A percentile compares a stretch with the other conserved stretches of the same genome.
Evolutionary conservation across 495 filamentous ascomycete species (phyloP).

Genomic region (Daldinia grandis): DNA sequence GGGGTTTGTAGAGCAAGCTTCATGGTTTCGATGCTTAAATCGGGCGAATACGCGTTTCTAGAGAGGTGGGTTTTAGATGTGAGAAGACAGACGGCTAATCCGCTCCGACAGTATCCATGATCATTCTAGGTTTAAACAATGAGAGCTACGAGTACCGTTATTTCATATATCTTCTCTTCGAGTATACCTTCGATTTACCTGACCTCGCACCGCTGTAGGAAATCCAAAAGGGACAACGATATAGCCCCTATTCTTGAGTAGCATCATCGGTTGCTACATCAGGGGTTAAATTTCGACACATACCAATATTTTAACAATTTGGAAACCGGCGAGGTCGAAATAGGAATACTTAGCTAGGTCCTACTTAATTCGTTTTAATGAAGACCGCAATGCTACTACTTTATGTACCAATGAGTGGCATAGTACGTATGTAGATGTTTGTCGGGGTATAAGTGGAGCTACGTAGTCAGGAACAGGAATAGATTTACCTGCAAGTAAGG

Average conservation of each 20-base stretch:
- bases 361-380: not conserved
- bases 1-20: constrained; percentile 5
- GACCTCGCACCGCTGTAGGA: not conserved
- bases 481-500: no score
- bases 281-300: constrained; percentile 7
- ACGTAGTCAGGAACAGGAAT: no score
- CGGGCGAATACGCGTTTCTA: not conserved
- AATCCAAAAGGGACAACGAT: not conserved
- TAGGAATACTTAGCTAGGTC: constrained; percentile 19
- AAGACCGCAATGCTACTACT: not conserved
- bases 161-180: not conserved
- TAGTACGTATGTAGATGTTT: no score
- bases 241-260: not conserved
- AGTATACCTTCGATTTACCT: not conserved
- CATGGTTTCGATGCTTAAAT: not conserved
- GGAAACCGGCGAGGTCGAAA: not conserved
- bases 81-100: not conserved
- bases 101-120: not conserved
- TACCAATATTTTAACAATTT: constrained; percentile 11
- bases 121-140: constrained; percentile 1
- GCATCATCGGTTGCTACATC: not conserved
- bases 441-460: no score
- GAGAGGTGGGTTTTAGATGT: not conserved
- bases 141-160: not conserved
- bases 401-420: not conserved